A percentile compares a stretch with the other conserved stretches of the same genome.
These are phyloP conservation scores for Mycotypha africana DNA, from an alignment of 371 early-diverging fungal genomes.

Conservation along the genomic window DNA sequence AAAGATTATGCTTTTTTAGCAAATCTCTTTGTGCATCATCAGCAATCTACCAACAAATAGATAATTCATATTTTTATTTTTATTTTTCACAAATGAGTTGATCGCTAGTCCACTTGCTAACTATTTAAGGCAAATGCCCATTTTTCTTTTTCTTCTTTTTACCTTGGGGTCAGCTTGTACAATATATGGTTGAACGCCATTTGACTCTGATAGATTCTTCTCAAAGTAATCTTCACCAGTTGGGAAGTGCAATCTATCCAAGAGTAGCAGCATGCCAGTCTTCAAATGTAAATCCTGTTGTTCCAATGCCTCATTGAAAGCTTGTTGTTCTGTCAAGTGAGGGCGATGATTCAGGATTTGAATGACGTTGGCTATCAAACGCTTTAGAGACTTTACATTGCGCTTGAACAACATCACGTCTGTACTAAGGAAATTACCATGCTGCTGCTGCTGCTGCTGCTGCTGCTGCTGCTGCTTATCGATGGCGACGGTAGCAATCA, in stretches of 20 bases:
- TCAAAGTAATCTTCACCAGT: constrained; percentile 15
- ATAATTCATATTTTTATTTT: neutral
- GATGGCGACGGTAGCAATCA: constrained; percentile 15
- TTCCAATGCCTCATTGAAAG: constrained; percentile 13
- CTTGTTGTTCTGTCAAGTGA: constrained; percentile 7
- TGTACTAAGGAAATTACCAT: constrained; percentile 4
- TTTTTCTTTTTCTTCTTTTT: neutral
- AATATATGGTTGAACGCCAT: constrained; percentile 16
- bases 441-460: constrained; percentile 4
- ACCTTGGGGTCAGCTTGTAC: constrained; percentile 19
- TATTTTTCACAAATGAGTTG: too few species aligned
- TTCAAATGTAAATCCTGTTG: constrained; percentile 11
- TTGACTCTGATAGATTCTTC: neutral
- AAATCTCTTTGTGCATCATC: constrained; percentile 2
- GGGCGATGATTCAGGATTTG: constrained; percentile 7
- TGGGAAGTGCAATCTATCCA: constrained; percentile 19
- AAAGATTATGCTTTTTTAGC: constrained; percentile 7
- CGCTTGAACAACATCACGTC: constrained; percentile 5
- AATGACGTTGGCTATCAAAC: constrained; percentile 7
- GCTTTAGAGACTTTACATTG: neutral
- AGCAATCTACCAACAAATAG: neutral
- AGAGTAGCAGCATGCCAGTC: constrained; percentile 12
- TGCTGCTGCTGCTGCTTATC: constrained; percentile 6
- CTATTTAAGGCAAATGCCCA: neutral
- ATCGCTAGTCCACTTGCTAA: too few species aligned